Conservation (phyloP, 352 stramenopile species). For the Thraustochytrium aureum region DNA sequence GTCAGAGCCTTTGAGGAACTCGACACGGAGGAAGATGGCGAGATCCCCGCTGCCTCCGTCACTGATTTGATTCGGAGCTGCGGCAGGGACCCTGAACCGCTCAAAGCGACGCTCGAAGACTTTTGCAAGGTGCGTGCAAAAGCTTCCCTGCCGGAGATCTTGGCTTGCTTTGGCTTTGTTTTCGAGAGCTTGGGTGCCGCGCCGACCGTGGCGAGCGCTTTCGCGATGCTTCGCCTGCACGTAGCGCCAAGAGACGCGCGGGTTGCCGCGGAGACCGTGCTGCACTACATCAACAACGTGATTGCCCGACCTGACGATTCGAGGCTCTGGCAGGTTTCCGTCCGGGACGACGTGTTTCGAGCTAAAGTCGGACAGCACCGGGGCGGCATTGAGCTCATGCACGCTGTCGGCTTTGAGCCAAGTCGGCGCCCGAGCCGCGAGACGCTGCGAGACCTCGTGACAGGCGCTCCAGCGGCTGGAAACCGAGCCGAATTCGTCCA, state of each 20-base stretch:
- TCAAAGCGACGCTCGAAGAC: constrained; percentile 38
- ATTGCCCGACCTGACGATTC: constrained; percentile 29
- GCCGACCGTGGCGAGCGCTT: constrained; percentile 27
- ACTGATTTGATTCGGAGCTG: constrained; percentile 1
- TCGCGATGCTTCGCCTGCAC: constrained; percentile 48
- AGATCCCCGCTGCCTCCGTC: neutral
- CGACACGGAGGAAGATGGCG: constrained; percentile 8
- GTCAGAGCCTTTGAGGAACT: constrained; percentile 34
- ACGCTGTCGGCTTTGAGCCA: constrained; percentile 42
- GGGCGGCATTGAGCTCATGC: constrained; percentile 49
- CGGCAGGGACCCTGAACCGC: neutral
- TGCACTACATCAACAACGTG: constrained; percentile 26
- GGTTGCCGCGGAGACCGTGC: constrained; percentile 5
- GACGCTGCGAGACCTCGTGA: neutral
- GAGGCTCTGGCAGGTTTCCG: constrained; percentile 25
- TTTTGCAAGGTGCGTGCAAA: constrained; percentile 26
- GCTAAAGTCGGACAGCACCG: constrained; percentile 6
- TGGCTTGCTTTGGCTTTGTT: constrained; percentile 42
- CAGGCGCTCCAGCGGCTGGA: neutral
- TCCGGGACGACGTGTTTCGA: constrained; percentile 1
- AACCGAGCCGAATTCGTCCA: neutral
- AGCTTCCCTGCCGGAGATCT: constrained; percentile 23
- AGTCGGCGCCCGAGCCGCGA: neutral
- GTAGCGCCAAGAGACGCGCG: constrained; percentile 5
- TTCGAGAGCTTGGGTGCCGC: constrained; percentile 25